Conservation (phyloP, 2,329 filamentous ascomycete genomes). For the Exophiala xenobiotica region DNA sequence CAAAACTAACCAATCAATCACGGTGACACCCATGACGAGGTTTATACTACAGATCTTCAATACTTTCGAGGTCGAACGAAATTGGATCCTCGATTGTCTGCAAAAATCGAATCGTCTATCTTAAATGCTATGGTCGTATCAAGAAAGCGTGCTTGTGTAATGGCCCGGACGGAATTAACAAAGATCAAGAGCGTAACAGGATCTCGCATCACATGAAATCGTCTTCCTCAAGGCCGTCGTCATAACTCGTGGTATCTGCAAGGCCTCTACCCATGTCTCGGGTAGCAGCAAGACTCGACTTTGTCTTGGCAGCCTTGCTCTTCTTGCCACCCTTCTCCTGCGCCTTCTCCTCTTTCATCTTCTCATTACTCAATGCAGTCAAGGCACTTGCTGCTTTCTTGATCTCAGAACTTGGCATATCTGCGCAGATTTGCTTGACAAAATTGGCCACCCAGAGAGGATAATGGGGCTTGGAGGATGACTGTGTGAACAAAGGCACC, state of each 20-base stretch:
- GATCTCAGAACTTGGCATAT: conserved; percentile 87
- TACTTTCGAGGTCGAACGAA: no score
- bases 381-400: conserved; percentile 89
- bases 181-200: not conserved
- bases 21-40: no score
- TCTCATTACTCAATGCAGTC: conserved; percentile 93
- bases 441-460: conserved; percentile 88
- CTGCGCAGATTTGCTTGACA: conserved; percentile 79
- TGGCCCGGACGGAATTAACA: conserved; percentile 10
- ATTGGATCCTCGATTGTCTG: no score
- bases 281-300: conserved; percentile 71
- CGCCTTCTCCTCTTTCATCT: conserved; percentile 97
- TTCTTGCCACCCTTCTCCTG: conserved; percentile 95
- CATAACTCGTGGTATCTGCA: conserved; percentile 75
- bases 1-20: no score
- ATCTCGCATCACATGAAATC: conserved; percentile 47
- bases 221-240: conserved; percentile 70
- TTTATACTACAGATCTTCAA: no score
- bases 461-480: conserved; percentile 88
- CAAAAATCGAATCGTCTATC: conserved; percentile 3
- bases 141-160: conserved; percentile 9
- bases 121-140: conserved; percentile 2
- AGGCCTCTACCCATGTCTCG: conserved; percentile 53
- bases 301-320: conserved; percentile 93
- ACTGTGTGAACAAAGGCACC: conserved; percentile 71